Evolutionary conservation across 345 rosid species (phyloP), one percentile per base, ranked within the genome.

Genomic region (Populus pruinosa): DNA sequence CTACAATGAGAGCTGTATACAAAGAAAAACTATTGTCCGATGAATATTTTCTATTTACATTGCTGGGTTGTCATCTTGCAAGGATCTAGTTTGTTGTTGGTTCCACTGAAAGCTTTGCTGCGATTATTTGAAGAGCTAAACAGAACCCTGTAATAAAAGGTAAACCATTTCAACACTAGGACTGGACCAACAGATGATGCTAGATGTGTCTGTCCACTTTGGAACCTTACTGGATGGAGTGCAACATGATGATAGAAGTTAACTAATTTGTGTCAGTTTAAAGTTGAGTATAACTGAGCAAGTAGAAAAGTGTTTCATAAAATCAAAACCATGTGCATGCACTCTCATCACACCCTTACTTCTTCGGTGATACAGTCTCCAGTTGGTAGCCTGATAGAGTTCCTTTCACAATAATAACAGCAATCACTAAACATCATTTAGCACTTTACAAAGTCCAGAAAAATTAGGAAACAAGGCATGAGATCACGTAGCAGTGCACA

Each of bases 361-460:
- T 88, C 81, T 89, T 85, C 29, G 85, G 82, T 61, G 82, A 80
- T 61, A 53, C 61, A 70, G 82, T 77, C 74, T 87, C 85, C 41
- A 39, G 81, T 84, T 79, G 85, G 79, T 81, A 33, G 69, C 80
- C 53, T 29, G 82, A 67, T 53, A 80, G 72, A 79, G 69, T 78
- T 81, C 89, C 97, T 90, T 80, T 69, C 82, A 87, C 59, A 81
- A 74, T 67, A 67, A 50, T 70, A 27, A 59, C 78, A 73, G 72
- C 5, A 75, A 18, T 31, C 16, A 55, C 73, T 21, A 70, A 41
- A 68, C 20, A 72, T 79, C 47, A 41, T 31, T 65, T 53, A 14
- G 36, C 21, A 27, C 31, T 53, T 21, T 70, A 77, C 49, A 35
- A 41, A 64, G 35, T 62, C 75, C 33, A 17, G 35, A 81, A 55